These are phyloP conservation scores for Phytophthora kernoviae DNA, from an alignment of 352 stramenopile species.

Conservation along the genomic window DNA sequence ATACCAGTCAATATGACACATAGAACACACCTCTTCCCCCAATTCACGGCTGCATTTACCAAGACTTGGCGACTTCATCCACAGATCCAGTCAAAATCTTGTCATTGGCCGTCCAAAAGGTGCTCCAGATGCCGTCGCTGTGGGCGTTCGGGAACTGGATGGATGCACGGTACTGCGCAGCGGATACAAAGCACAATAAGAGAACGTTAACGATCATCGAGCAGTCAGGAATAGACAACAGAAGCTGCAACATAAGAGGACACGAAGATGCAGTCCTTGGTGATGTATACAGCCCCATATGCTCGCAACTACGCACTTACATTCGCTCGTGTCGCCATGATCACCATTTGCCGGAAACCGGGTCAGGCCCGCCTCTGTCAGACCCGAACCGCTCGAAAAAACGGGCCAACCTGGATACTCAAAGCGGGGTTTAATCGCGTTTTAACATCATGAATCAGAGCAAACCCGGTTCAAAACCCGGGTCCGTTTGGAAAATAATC, in stretches of 20 bases:
- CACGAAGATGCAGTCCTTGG: no score
- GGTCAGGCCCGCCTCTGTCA: no score
- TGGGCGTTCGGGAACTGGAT: constrained; percentile 85
- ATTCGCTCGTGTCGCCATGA: constrained; percentile 33
- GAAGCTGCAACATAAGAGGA: background rate
- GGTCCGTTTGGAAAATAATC: no score
- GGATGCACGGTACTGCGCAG: constrained; percentile 71
- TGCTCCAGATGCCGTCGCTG: constrained; percentile 89
- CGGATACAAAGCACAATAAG: constrained; percentile 1
- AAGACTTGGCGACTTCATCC: constrained; percentile 88
- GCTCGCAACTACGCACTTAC: constrained; percentile 14
- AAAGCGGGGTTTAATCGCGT: no score
- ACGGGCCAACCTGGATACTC: no score
- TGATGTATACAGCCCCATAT: no score
- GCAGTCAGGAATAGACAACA: background rate
- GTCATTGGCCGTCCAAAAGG: constrained; percentile 87
- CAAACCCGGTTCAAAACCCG: no score
- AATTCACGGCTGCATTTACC: constrained; percentile 36
- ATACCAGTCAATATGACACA: background rate
- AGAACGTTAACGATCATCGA: constrained; percentile 3
- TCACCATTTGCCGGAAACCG: no score
- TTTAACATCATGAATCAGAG: no score
- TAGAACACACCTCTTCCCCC: background rate
- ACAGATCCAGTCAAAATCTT: constrained; percentile 89
- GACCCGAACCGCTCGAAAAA: no score